These are phyloP conservation scores for Calonectria naviculata DNA, from an alignment of 2,329 filamentous ascomycete species.

Conservation along the genomic window DNA sequence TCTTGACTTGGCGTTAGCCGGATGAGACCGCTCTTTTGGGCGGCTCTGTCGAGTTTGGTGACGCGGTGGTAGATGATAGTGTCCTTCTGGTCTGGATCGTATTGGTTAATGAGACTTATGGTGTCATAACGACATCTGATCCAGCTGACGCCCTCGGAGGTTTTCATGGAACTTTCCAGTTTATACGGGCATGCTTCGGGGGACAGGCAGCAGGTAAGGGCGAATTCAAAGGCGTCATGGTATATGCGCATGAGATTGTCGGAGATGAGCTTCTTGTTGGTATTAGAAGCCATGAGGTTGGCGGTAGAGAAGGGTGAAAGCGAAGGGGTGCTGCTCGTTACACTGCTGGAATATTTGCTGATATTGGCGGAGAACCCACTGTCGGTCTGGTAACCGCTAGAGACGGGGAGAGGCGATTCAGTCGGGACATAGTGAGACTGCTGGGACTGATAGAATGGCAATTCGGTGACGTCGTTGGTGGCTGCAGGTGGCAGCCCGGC, in stretches of 20 bases:
- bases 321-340: slow-evolving; percentile 28
- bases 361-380: slow-evolving; percentile 30
- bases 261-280: slow-evolving; percentile 39
- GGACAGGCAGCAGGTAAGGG: slow-evolving; percentile 63
- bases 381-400: slow-evolving; percentile 38
- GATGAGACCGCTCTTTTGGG: slow-evolving; percentile 51
- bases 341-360: slow-evolving; percentile 8
- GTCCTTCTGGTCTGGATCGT: slow-evolving; percentile 36
- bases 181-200: slow-evolving; percentile 63
- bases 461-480: neutral
- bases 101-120: slow-evolving; percentile 32
- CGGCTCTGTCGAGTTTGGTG: slow-evolving; percentile 56
- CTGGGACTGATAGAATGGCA: neutral
- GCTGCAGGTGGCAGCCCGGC: neutral
- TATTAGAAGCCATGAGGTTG: slow-evolving; percentile 37
- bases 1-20: slow-evolving; percentile 54
- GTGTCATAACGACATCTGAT: slow-evolving; percentile 37
- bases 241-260: slow-evolving; percentile 53
- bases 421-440: neutral
- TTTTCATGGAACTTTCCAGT: slow-evolving; percentile 23
- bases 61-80: slow-evolving; percentile 62
- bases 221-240: slow-evolving; percentile 64
- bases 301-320: slow-evolving; percentile 38
- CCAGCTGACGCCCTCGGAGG: slow-evolving; percentile 38
- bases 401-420: neutral